Base-by-base conservation (phyloP, 805 yeast genomes). In the Barnettozyma pratensis region DNA sequence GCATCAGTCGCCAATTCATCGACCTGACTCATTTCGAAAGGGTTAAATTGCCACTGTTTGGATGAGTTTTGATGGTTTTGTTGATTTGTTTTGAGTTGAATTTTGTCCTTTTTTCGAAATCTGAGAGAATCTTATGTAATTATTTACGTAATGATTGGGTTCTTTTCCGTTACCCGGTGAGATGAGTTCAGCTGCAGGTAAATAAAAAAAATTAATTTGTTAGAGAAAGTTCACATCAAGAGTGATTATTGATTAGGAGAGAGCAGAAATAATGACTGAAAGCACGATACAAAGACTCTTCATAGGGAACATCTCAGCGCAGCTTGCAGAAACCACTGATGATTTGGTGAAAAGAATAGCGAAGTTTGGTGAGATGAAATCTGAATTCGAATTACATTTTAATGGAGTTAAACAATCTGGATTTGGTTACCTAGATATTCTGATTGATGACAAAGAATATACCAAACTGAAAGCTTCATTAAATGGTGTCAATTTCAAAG, bases 401-500 rank as follows among this genome's bases (percentile, higher is more conserved):
- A 48, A 66, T 72, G 48, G 63, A 28, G 83, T 60, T 5, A 58
- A 55, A 52, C 50, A 53, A 14, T 28, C 48, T 6, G 62, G 63
- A 4, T 94, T 81, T 69, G 97, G 83, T 1, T 89, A 75, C 54
- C 63, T 87, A 1, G 80, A 85, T 26, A 69, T 92, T 64, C 66
- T 70, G n/a, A 64, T 83, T 10, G 63, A 73, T 1, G 69, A 72
- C 4, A 65, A 67, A 25, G 70, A 73, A 35, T 79, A 74, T 47
- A 67, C 65, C 1, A 77, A 76, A 42, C 65, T 92, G 45, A 74
- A 75, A 49, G 63, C 68, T 6, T 70, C 85, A 0, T 75, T 87
- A 54, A 77, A 88, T 61, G 94, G 91, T 31, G 77, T 85, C 2
- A 77, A 76, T 28, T 92, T 75, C 66, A 88, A 86, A 74, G 96